Evolutionary conservation across 1,139 yeast genomes (phyloP).

Genomic region (Zygosaccharomyces pseudobailii): DNA sequence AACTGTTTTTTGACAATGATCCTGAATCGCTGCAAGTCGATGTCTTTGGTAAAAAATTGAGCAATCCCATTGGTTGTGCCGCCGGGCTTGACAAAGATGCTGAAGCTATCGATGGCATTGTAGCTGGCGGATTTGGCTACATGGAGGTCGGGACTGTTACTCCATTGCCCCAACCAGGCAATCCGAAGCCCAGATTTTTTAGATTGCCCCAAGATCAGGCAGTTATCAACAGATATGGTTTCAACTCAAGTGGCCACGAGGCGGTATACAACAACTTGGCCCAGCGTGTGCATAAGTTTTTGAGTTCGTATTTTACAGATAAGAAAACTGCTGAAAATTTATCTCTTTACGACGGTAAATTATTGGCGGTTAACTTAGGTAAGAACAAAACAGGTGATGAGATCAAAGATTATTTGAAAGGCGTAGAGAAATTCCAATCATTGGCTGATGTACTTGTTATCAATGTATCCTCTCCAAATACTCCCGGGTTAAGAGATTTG

Average conservation of each 20-base stretch:
- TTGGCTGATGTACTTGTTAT: conserved; percentile 85
- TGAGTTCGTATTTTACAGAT: conserved; percentile 25
- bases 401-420: conserved; percentile 75
- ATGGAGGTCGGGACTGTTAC: conserved; percentile 94
- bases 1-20: conserved; percentile 51
- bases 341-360: conserved; percentile 59
- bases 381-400: conserved; percentile 92
- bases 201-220: conserved; percentile 82
- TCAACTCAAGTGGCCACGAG: conserved; percentile 86
- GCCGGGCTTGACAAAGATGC: conserved; percentile 96
- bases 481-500: conserved; percentile 87
- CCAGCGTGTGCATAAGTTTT: conserved; percentile 48
- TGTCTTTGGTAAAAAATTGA: conserved; percentile 59
- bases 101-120: conserved; percentile 82
- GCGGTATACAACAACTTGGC: conserved; percentile 62
- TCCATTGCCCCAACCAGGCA: conserved; percentile 90
- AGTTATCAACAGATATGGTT: conserved; percentile 90
- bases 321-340: conserved; percentile 37
- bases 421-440: conserved; percentile 75
- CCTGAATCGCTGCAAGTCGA: conserved; percentile 52
- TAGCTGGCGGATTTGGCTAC: conserved; percentile 76
- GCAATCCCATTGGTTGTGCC: conserved; percentile 85
- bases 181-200: conserved; percentile 85
- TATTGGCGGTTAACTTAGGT: conserved; percentile 82
- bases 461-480: conserved; percentile 94